Percentiles rank a stretch among this genome's conserved stretches.
phyloP scores from a whole-genome alignment of 768 basidiomycete genomes.

The Royoungia palumana region DNA sequence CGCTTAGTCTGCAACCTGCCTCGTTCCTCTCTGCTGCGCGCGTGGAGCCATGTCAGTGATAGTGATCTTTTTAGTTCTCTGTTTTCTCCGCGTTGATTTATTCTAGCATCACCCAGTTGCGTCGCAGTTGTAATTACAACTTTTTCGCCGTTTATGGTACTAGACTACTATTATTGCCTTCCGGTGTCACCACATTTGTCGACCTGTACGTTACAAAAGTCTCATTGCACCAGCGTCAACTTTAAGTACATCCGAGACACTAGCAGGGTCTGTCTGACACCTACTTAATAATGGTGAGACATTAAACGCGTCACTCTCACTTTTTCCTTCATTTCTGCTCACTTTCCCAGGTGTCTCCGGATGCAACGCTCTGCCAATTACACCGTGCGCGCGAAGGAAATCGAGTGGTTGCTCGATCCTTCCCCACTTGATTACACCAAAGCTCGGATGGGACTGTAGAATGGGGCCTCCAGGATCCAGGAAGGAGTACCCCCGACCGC shows the following conservation, averaged over 20 bases:
- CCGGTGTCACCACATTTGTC: no score
- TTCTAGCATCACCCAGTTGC: no score
- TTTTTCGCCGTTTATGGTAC: no score
- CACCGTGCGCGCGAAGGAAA: no score
- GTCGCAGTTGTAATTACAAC: no score
- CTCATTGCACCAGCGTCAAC: not conserved
- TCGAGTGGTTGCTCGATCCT: not conserved
- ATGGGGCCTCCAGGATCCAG: no score
- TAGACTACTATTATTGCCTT: no score
- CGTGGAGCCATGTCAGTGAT: not conserved
- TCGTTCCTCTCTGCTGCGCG: not conserved
- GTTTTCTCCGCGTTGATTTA: conserved; percentile 8
- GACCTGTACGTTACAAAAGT: not conserved
- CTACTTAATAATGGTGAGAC: not conserved
- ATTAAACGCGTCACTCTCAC: not conserved
- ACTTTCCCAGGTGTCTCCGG: no score
- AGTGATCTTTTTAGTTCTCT: not conserved
- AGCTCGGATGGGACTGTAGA: no score
- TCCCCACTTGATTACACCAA: not conserved
- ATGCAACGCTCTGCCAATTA: no score
- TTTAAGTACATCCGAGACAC: conserved; percentile 4
- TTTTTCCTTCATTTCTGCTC: no score
- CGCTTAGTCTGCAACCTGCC: not conserved
- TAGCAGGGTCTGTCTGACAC: not conserved
- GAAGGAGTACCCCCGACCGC: no score